phyloP scores from a whole-genome alignment of 2,329 filamentous ascomycete genomes.

The Sporothrix schenckii region DNA sequence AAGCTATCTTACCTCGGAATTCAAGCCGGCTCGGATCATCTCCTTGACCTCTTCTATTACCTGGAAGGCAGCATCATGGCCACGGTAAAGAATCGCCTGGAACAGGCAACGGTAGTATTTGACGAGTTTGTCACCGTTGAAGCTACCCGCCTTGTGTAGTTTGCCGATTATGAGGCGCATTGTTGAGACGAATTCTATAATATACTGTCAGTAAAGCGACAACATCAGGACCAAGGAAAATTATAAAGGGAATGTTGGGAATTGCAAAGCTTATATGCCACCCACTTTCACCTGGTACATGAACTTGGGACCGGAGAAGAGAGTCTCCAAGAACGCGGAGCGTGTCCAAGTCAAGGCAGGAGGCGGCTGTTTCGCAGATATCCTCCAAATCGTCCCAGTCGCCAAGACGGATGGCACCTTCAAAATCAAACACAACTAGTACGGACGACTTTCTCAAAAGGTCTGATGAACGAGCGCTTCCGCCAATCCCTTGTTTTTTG shows the following conservation, averaged over 20 bases:
- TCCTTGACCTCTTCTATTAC: conserved; percentile 65
- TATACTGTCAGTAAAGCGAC: neutral
- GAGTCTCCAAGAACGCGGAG: conserved; percentile 69
- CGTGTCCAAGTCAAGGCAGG: conserved; percentile 50
- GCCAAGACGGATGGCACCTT: conserved; percentile 68
- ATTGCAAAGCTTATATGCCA: neutral
- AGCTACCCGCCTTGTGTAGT: conserved; percentile 60
- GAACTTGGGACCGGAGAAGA: conserved; percentile 58
- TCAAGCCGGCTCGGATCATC: conserved; percentile 50
- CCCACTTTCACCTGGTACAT: conserved; percentile 29
- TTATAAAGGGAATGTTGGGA: too few relatives aligned
- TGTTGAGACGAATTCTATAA: conserved; percentile 53
- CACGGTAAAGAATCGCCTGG: conserved; percentile 63
- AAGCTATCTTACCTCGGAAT: neutral
- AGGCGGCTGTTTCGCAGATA: conserved; percentile 59
- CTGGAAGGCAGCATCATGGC: conserved; percentile 59
- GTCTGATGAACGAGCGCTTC: conserved; percentile 54
- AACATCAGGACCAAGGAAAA: neutral
- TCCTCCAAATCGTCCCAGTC: conserved; percentile 67
- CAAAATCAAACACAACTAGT: conserved; percentile 76
- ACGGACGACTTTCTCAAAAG: conserved; percentile 65
- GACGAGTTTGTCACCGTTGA: conserved; percentile 63
- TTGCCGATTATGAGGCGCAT: conserved; percentile 71
- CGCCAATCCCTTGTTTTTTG: conserved; percentile 47
- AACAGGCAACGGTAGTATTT: conserved; percentile 81